phyloP scores from a whole-genome alignment of 352 stramenopile species.

The Globisporangium yorkense region DNA sequence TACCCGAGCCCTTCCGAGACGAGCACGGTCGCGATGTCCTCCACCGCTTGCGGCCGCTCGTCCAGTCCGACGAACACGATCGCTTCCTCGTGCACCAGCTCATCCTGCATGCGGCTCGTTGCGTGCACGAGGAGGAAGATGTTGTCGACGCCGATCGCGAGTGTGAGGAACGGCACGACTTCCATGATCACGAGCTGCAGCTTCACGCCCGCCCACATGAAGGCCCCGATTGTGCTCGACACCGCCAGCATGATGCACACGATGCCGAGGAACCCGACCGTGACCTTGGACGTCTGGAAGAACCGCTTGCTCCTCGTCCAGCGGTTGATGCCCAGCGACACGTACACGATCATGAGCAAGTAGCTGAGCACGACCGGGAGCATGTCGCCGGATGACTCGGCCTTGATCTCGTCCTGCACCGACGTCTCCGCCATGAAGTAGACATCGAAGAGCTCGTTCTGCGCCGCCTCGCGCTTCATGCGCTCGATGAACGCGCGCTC shows the following conservation, averaged over 20 bases:
- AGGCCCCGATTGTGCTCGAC: constrained; percentile 57
- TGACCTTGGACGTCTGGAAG: constrained; percentile 62
- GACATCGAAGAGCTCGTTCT: constrained; percentile 55
- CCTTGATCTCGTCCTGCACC: constrained; percentile 50
- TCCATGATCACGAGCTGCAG: constrained; percentile 70
- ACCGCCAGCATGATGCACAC: constrained; percentile 57
- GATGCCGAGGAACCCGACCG: constrained; percentile 57
- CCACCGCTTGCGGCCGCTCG: constrained; percentile 35
- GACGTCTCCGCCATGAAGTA: constrained; percentile 62
- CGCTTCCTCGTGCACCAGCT: constrained; percentile 35
- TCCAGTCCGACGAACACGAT: constrained; percentile 45
- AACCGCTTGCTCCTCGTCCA: constrained; percentile 41
- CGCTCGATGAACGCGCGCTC: constrained; percentile 55
- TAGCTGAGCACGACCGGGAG: constrained; percentile 48
- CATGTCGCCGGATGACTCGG: constrained; percentile 38
- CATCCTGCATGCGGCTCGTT: constrained; percentile 38
- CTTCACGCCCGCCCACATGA: constrained; percentile 54
- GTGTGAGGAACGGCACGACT: constrained; percentile 50
- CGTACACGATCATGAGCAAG: constrained; percentile 62
- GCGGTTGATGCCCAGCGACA: constrained; percentile 60
- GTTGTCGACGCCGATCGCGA: constrained; percentile 68
- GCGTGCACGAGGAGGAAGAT: constrained; percentile 67
- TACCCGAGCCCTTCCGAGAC: constrained; percentile 36
- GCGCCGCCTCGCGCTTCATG: constrained; percentile 42
- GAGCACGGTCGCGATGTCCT: constrained; percentile 46